phyloP scores from a whole-genome alignment of 75 land plant species.

The Cryptomeria japonica region DNA sequence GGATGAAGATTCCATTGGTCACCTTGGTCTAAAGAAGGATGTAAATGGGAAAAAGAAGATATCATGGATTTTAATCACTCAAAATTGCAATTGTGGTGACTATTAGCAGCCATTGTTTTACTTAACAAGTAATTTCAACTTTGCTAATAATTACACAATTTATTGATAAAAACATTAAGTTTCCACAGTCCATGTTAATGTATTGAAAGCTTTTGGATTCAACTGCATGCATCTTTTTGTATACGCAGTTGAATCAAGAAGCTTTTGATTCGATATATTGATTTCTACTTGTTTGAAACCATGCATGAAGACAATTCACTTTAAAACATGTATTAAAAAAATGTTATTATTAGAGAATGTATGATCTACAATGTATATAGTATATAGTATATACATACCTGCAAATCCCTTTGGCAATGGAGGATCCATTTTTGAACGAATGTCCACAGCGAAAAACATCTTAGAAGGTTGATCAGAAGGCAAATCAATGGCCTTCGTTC shows the following conservation, averaged over 20 bases:
- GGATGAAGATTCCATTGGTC: not conserved
- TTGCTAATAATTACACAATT: not conserved
- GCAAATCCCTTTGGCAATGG: constrained; percentile 28
- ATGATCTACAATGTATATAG: no score
- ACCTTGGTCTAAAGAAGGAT: not conserved
- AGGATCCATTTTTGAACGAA: constrained; percentile 22
- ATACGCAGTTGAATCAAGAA: no score
- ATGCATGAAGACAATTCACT: not conserved
- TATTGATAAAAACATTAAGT: no score
- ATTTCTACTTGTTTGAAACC: not conserved
- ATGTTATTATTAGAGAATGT: no score
- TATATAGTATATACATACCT: not conserved
- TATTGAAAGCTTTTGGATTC: no score
- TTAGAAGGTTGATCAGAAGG: constrained; percentile 20
- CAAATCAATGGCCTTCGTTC: constrained; percentile 22
- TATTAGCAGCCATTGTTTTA: not conserved
- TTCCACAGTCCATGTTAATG: no score
- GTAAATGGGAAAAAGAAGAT: not conserved
- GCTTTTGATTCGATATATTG: no score
- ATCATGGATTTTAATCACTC: not conserved
- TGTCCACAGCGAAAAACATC: constrained; percentile 35
- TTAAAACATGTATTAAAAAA: not conserved
- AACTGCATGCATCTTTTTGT: no score
- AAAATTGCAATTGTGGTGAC: not conserved
- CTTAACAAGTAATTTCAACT: not conserved